Conservation (phyloP, 345 rosid genomes). For the Cardamine resedifolia region DNA sequence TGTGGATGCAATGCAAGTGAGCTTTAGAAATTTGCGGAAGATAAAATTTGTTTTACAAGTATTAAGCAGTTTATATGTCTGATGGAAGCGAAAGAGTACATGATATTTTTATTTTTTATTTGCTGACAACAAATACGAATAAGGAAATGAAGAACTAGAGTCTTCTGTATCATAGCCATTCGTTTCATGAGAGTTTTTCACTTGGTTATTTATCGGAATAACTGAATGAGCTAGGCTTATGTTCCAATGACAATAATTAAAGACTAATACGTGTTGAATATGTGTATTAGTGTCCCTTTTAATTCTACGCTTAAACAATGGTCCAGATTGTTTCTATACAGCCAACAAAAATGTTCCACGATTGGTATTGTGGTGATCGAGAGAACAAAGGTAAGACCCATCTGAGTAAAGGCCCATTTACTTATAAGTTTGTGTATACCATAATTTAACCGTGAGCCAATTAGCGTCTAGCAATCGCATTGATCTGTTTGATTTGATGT, state of each 20-base stretch:
- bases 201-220: too few relatives aligned
- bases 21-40: not conserved
- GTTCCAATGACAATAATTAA: not conserved
- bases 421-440: not conserved
- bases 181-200: conserved; percentile 7
- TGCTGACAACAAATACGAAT: not conserved
- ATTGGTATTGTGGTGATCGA: not conserved
- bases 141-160: not conserved
- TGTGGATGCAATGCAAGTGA: not conserved
- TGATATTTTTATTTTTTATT: too few relatives aligned
- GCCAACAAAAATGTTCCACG: not conserved
- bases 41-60: too few relatives aligned
- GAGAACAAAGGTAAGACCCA: not conserved
- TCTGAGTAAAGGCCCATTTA: not conserved
- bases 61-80: too few relatives aligned
- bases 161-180: conserved; percentile 11
- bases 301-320: too few relatives aligned
- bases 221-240: too few relatives aligned
- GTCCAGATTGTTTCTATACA: too few relatives aligned
- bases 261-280: too few relatives aligned
- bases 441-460: not conserved
- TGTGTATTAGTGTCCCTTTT: too few relatives aligned
- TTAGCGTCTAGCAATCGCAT: not conserved
- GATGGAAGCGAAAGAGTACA: too few relatives aligned
- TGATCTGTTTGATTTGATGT: not conserved